Percentiles rank a stretch among this genome's conserved stretches.
Evolutionary conservation across 345 rosid species (phyloP).

Genomic region (Abelmoschus esculentus): DNA sequence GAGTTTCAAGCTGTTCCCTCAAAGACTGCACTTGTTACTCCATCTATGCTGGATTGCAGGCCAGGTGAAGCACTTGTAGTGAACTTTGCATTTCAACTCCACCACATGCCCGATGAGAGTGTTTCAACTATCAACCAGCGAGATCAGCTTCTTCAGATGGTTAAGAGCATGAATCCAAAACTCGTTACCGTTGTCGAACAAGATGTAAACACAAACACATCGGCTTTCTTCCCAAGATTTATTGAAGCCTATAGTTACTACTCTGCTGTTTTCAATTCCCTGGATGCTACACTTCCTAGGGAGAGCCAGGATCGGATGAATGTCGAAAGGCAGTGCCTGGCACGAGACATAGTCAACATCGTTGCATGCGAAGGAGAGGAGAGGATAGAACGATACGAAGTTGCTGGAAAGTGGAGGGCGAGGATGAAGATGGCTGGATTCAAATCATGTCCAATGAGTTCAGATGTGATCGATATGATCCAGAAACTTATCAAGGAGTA

Average conservation of each 20-base stretch:
- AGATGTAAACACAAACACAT: conserved; percentile 82
- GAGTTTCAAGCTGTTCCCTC: conserved; percentile 68
- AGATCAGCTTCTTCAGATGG: conserved; percentile 86
- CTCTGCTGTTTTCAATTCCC: conserved; percentile 79
- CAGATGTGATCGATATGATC: conserved; percentile 38
- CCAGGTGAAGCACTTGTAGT: conserved; percentile 73
- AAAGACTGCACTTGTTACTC: conserved; percentile 58
- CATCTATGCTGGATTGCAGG: conserved; percentile 51
- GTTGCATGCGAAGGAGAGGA: conserved; percentile 97
- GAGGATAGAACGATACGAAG: conserved; percentile 83
- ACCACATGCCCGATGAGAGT: conserved; percentile 99
- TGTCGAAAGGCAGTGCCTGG: conserved; percentile 89
- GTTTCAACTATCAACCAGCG: conserved; percentile 83
- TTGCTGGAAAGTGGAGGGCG: conserved; percentile 91
- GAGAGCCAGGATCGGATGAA: conserved; percentile 96
- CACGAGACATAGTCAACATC: conserved; percentile 85
- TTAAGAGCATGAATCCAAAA: conserved; percentile 76
- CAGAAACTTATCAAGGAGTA: conserved; percentile 47
- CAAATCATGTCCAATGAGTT: conserved; percentile 49
- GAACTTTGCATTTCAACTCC: conserved; percentile 96
- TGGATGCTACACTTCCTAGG: conserved; percentile 78
- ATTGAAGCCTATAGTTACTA: conserved; percentile 82
- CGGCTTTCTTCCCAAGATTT: conserved; percentile 78
- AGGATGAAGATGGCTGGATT: conserved; percentile 98
- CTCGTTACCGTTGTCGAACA: conserved; percentile 92